Evolutionary conservation across 2,329 filamentous ascomycete species (phyloP).

Genomic region (Intubia oerlemansii): DNA sequence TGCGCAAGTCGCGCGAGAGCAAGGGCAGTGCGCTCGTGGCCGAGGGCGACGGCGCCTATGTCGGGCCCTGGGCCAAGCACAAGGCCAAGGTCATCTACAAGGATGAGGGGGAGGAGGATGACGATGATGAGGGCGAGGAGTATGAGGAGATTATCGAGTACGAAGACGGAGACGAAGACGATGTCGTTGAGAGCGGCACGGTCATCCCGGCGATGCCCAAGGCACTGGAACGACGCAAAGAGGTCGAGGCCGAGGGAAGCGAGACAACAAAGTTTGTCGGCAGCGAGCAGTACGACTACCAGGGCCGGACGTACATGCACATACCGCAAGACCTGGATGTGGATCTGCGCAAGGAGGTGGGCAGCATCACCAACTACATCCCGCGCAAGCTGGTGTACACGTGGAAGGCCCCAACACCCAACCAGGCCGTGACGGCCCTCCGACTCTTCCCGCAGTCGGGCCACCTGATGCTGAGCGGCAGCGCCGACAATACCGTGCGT

Average conservation of each 20-base stretch:
- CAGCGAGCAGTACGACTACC: conserved; percentile 67
- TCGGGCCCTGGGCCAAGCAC: conserved; percentile 89
- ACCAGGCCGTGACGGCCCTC: conserved; percentile 53
- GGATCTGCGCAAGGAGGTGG: conserved; percentile 61
- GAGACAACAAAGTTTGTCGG: conserved; percentile 85
- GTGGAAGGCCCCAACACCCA: conserved; percentile 52
- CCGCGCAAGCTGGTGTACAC: conserved; percentile 86
- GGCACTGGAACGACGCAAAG: conserved; percentile 32
- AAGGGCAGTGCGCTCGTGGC: conserved; percentile 72
- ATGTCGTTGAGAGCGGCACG: conserved; percentile 41
- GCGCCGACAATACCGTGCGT: conserved; percentile 77
- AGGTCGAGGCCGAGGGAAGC: conserved; percentile 36
- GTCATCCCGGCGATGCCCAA: conserved; percentile 33
- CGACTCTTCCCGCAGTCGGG: conserved; percentile 79
- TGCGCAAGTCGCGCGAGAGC: conserved; percentile 56
- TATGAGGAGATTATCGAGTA: conserved; percentile 53
- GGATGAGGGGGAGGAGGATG: conserved; percentile 53
- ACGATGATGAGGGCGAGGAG: conserved; percentile 40
- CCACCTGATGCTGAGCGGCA: conserved; percentile 74
- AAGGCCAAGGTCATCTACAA: conserved; percentile 45
- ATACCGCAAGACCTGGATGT: conserved; percentile 77
- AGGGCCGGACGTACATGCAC: conserved; percentile 89
- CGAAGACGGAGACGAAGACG: conserved; percentile 47
- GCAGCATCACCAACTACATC: conserved; percentile 71
- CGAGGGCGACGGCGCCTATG: conserved; percentile 71